Evolutionary conservation across 2,329 filamentous ascomycete genomes (phyloP).

Genomic region (Curvularia sp.): DNA sequence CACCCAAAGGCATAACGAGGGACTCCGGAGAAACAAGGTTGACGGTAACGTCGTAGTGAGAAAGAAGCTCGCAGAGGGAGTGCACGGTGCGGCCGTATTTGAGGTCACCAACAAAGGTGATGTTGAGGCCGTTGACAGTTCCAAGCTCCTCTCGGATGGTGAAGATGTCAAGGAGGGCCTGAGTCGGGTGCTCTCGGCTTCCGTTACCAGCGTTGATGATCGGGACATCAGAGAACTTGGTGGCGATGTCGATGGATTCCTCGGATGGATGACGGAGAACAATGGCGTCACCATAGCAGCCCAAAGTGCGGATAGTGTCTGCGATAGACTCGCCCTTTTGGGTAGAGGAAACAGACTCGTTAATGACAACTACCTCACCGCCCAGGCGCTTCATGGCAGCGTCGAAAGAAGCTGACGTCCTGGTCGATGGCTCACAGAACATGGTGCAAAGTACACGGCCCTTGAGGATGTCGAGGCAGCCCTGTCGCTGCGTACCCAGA

Average conservation of each 20-base stretch:
- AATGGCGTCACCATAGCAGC: slow-evolving; percentile 92
- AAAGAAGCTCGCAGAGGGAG: slow-evolving; percentile 90
- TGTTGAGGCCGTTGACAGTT: slow-evolving; percentile 91
- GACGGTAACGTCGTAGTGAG: slow-evolving; percentile 92
- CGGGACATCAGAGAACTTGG: slow-evolving; percentile 86
- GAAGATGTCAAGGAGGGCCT: slow-evolving; percentile 97
- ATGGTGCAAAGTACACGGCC: slow-evolving; percentile 87
- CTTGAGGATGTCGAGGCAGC: slow-evolving; percentile 84
- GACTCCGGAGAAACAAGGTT: slow-evolving; percentile 87
- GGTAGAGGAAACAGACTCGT: slow-evolving; percentile 84
- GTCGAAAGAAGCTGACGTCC: slow-evolving; percentile 95
- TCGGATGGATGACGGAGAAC: slow-evolving; percentile 94
- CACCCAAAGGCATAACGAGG: slow-evolving; percentile 76
- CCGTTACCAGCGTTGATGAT: slow-evolving; percentile 98
- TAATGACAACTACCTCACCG: slow-evolving; percentile 81
- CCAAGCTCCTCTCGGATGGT: slow-evolving; percentile 98
- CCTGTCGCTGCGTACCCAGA: slow-evolving; percentile 89
- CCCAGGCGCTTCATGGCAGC: slow-evolving; percentile 98
- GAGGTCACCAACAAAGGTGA: slow-evolving; percentile 94
- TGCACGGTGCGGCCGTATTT: slow-evolving; percentile 94
- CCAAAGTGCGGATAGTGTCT: slow-evolving; percentile 91
- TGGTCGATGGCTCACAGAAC: slow-evolving; percentile 97
- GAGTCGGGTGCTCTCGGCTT: slow-evolving; percentile 93
- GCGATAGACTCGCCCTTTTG: slow-evolving; percentile 94
- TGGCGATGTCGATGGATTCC: slow-evolving; percentile 78